Evolutionary conservation across 345 rosid species (phyloP).

Genomic region (Pseudoturritis turrita): DNA sequence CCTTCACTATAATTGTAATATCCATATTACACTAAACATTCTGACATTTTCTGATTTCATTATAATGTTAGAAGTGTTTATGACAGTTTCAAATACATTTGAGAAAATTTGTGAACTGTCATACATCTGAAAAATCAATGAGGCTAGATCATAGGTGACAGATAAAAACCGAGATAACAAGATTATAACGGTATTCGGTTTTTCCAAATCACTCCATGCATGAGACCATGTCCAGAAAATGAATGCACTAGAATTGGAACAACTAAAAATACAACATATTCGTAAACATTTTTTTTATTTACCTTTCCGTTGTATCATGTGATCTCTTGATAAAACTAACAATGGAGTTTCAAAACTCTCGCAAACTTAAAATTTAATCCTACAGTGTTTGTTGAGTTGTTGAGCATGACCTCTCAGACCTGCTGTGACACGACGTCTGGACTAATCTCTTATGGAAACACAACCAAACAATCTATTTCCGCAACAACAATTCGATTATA

Average conservation of each 20-base stretch:
- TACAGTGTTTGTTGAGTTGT: too few relatives aligned
- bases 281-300: too few relatives aligned
- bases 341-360: too few relatives aligned
- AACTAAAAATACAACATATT: background rate
- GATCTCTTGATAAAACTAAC: too few relatives aligned
- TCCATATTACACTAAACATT: background rate
- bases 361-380: too few relatives aligned
- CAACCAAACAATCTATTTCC: too few relatives aligned
- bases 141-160: background rate
- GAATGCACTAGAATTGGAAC: background rate
- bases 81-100: background rate
- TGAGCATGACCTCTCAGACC: too few relatives aligned
- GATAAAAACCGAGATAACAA: background rate
- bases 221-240: background rate
- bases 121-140: background rate
- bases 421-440: too few relatives aligned
- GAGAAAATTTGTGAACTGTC: background rate
- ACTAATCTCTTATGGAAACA: too few relatives aligned
- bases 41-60: background rate
- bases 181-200: background rate
- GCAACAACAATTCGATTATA: too few relatives aligned
- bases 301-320: too few relatives aligned
- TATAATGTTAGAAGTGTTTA: background rate
- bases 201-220: background rate
- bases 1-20: background rate